A percentile compares a stretch with the other conserved stretches of the same genome.
These are phyloP conservation scores for Crotalaria pallida DNA, from an alignment of 306 rosid species.

Conservation along the genomic window DNA sequence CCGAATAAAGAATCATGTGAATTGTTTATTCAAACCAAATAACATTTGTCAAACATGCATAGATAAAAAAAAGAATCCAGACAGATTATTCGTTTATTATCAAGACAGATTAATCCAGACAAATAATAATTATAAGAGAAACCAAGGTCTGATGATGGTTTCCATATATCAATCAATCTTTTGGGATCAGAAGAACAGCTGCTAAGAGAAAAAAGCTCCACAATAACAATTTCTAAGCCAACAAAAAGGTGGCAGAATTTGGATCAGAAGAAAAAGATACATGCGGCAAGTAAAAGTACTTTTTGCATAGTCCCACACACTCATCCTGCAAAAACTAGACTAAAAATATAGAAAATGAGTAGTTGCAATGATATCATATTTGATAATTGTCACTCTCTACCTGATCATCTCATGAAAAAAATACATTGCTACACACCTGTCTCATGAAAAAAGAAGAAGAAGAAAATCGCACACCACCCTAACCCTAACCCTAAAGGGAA, in stretches of 20 bases:
- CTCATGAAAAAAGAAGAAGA: too few species aligned
- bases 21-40: slow-evolving; percentile 55
- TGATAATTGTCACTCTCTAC: too few species aligned
- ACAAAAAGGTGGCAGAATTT: not conserved
- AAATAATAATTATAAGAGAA: not conserved
- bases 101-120: not conserved
- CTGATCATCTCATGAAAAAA: too few species aligned
- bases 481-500: too few species aligned
- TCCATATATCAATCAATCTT: not conserved
- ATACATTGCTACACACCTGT: too few species aligned
- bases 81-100: not conserved
- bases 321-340: too few species aligned
- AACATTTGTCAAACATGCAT: slow-evolving; percentile 4
- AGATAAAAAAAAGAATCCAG: not conserved
- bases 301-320: too few species aligned
- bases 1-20: slow-evolving; percentile 73
- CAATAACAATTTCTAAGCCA: not conserved
- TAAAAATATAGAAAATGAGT: too few species aligned
- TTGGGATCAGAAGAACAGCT: not conserved
- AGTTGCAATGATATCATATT: too few species aligned
- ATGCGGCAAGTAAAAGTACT: not conserved
- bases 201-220: not conserved
- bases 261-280: not conserved
- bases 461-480: too few species aligned
- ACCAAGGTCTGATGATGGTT: not conserved